phyloP scores from a whole-genome alignment of 768 basidiomycete species.

The Phlebiopsis flavidoalba region DNA sequence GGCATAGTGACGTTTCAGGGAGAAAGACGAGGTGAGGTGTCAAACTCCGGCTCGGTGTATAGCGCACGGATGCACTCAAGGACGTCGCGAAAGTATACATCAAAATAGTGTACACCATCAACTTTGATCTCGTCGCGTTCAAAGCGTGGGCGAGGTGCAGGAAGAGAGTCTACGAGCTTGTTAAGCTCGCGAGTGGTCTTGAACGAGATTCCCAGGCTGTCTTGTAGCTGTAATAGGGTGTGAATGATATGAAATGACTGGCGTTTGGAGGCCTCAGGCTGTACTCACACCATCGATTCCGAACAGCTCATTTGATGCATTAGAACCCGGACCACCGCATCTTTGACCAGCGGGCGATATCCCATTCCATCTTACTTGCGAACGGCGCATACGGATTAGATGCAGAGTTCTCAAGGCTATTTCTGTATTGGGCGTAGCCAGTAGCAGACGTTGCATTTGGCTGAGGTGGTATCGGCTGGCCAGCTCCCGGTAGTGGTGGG shows the following conservation, averaged over 20 bases:
- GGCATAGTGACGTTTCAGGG: constrained; percentile 32
- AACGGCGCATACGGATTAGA: too few species aligned
- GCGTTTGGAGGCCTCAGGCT: too few species aligned
- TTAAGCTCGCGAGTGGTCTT: background rate
- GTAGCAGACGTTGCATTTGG: too few species aligned
- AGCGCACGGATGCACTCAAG: constrained; percentile 30
- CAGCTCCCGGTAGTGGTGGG: too few species aligned
- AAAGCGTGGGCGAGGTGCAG: background rate
- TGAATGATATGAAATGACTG: too few species aligned
- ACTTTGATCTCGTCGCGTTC: constrained; percentile 19
- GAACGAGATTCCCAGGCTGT: background rate
- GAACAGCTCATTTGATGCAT: background rate
- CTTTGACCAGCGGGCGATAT: background rate
- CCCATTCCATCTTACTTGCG: background rate
- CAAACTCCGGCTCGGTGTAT: constrained; percentile 28
- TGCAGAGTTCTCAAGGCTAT: too few species aligned
- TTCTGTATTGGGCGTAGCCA: too few species aligned
- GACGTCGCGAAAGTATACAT: constrained; percentile 30
- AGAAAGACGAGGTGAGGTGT: constrained; percentile 21
- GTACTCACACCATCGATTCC: background rate
- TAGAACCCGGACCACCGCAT: background rate
- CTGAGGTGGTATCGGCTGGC: too few species aligned
- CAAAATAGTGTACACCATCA: constrained; percentile 24
- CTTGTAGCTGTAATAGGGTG: background rate
- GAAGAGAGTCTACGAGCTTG: background rate